These are phyloP conservation scores for Craspedostauros australis DNA, from an alignment of 108 stramenopile species.

Conservation along the genomic window DNA sequence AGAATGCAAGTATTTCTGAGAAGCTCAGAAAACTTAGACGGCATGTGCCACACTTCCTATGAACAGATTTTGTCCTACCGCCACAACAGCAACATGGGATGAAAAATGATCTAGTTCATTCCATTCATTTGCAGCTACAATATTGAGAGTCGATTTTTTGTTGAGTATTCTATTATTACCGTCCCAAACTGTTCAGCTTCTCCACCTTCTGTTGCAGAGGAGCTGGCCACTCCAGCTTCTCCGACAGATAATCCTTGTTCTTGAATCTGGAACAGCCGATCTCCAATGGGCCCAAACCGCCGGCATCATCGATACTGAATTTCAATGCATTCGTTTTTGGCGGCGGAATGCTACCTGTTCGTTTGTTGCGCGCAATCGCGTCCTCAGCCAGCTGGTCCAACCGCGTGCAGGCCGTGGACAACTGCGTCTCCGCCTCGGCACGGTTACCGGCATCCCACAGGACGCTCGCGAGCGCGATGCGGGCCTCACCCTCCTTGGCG, in stretches of 20 bases:
- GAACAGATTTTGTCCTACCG: too few relatives aligned
- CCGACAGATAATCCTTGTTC: slow-evolving; percentile 53
- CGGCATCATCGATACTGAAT: slow-evolving; percentile 73
- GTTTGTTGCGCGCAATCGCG: slow-evolving; percentile 33
- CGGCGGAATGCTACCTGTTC: slow-evolving; percentile 19
- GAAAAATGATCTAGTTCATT: too few relatives aligned
- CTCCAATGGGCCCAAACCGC: slow-evolving; percentile 40
- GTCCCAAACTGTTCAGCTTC: slow-evolving; percentile 25
- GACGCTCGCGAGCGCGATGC: slow-evolving; percentile 59
- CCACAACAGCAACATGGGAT: too few relatives aligned
- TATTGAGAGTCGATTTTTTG: too few relatives aligned
- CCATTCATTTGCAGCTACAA: too few relatives aligned
- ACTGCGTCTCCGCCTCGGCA: slow-evolving; percentile 48
- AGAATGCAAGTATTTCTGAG: too few relatives aligned
- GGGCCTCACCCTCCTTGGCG: slow-evolving; percentile 75
- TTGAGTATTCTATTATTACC: too few relatives aligned
- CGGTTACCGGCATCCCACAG: slow-evolving; percentile 48
- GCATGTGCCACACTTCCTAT: too few relatives aligned
- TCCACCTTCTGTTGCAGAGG: slow-evolving; percentile 48
- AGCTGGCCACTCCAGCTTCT: slow-evolving; percentile 58
- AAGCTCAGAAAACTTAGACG: too few relatives aligned
- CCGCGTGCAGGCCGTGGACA: slow-evolving; percentile 58
- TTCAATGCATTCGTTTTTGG: slow-evolving; percentile 15
- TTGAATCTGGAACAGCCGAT: slow-evolving; percentile 59
- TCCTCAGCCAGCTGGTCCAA: slow-evolving; percentile 71